Percentiles rank a stretch among this genome's conserved stretches.
These are phyloP conservation scores for Panaeolus papilionaceus DNA, from an alignment of 768 basidiomycete genomes.

Conservation along the genomic window DNA sequence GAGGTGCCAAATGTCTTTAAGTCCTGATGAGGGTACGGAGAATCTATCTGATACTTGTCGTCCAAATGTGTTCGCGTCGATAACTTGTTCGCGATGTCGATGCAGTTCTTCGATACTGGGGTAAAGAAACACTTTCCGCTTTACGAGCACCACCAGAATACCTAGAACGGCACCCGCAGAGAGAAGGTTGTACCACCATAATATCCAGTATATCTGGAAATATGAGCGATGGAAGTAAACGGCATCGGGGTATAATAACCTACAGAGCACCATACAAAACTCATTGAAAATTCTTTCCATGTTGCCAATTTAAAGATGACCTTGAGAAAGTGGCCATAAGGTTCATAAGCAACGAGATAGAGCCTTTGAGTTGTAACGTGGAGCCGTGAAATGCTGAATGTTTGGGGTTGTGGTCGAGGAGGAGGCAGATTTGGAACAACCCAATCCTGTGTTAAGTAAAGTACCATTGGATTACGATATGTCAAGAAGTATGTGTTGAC, in stretches of 20 bases:
- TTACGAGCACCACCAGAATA: conserved; percentile 54
- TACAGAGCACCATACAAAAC: conserved; percentile 58
- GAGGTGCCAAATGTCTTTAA: conserved; percentile 61
- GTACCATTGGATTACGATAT: neutral
- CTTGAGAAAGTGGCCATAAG: conserved; percentile 52
- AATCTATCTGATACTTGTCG: conserved; percentile 53
- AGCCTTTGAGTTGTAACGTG: conserved; percentile 58
- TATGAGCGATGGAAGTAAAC: conserved; percentile 1
- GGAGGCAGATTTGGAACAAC: conserved; percentile 56
- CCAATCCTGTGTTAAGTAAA: conserved; percentile 34
- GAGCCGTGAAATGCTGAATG: conserved; percentile 62
- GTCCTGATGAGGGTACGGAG: conserved; percentile 48
- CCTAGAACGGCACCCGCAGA: conserved; percentile 56
- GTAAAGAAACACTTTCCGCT: conserved; percentile 56
- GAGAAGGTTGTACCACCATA: conserved; percentile 68
- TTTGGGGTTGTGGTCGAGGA: conserved; percentile 41
- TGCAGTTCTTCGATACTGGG: conserved; percentile 61
- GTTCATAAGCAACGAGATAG: conserved; percentile 57
- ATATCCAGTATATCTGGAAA: conserved; percentile 61
- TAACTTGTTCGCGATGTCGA: conserved; percentile 54
- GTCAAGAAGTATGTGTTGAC: neutral
- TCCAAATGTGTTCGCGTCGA: conserved; percentile 58
- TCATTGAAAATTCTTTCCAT: conserved; percentile 58
- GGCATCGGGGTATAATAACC: conserved; percentile 28
- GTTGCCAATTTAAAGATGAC: conserved; percentile 51